Evolutionary conservation across 1,284 basidiomycete genomes (phyloP).

Genomic region (Leccinum pachyderme): DNA sequence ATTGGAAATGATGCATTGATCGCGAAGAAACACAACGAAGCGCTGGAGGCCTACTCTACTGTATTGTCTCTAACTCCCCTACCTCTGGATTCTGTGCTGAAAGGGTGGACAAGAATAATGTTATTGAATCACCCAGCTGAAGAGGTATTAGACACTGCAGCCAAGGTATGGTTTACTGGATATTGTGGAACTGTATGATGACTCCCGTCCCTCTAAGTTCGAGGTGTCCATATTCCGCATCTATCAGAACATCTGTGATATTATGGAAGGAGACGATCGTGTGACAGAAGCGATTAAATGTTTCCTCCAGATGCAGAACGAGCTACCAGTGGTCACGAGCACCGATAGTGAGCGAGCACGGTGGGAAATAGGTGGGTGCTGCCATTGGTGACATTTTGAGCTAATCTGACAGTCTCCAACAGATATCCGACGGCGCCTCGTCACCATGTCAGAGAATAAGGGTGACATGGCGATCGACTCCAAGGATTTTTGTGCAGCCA

Average conservation of each 20-base stretch:
- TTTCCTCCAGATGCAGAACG: not conserved
- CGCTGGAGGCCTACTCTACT: not conserved
- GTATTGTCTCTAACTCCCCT: not conserved
- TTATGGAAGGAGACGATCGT: not conserved
- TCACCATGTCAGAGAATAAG: not conserved
- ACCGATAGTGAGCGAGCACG: not conserved
- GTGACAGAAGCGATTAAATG: not conserved
- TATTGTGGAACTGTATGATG: not conserved
- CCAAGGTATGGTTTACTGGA: not conserved
- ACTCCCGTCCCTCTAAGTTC: not conserved
- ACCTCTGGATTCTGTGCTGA: not conserved
- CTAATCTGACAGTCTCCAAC: not conserved
- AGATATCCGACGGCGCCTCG: not conserved
- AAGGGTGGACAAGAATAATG: not conserved
- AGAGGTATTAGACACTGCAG: not conserved
- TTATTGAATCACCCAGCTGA: not conserved
- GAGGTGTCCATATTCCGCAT: not conserved
- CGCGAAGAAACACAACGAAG: not conserved
- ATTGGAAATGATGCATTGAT: not conserved
- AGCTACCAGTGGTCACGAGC: not conserved
- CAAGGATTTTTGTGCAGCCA: not conserved
- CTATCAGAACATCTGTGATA: not conserved
- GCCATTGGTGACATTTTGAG: too few relatives aligned
- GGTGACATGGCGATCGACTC: not conserved
- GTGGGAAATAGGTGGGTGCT: not conserved